Percentiles rank a stretch among this genome's conserved stretches.
These are phyloP conservation scores for Ramichloridium luteum DNA, from an alignment of 2,329 filamentous ascomycete genomes.

Conservation along the genomic window DNA sequence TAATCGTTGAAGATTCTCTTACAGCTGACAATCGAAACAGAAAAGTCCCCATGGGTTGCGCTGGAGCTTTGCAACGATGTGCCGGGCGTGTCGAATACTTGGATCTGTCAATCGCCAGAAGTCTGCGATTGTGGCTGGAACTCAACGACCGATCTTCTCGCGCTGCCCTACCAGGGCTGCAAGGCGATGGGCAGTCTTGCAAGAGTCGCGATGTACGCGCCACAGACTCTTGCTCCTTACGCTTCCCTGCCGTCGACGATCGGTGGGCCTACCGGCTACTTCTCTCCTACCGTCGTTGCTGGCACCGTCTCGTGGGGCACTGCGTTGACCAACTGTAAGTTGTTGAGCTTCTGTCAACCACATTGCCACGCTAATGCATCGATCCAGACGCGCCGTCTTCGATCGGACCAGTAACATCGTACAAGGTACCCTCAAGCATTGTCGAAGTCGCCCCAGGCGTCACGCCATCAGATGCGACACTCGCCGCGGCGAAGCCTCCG, in stretches of 20 bases:
- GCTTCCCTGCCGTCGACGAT: slow-evolving; percentile 17
- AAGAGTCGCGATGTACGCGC: slow-evolving; percentile 21
- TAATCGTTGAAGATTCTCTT: background rate
- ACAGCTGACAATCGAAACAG: slow-evolving; percentile 9
- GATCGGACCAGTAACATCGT: too few species aligned
- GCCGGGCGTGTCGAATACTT: slow-evolving; percentile 16
- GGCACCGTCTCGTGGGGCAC: slow-evolving; percentile 17
- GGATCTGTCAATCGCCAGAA: slow-evolving; percentile 22
- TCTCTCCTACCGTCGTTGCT: slow-evolving; percentile 12
- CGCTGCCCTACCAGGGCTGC: slow-evolving; percentile 16
- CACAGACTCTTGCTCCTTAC: slow-evolving; percentile 16
- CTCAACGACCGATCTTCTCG: slow-evolving; percentile 11
- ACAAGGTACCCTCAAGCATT: too few species aligned
- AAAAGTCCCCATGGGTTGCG: slow-evolving; percentile 19
- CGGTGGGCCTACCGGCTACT: slow-evolving; percentile 19
- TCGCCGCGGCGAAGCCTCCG: too few species aligned
- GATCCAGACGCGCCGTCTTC: too few species aligned
- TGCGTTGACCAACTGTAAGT: too few species aligned
- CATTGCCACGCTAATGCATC: too few species aligned
- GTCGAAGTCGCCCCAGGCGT: too few species aligned
- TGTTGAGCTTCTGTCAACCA: too few species aligned
- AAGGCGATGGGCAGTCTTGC: slow-evolving; percentile 21
- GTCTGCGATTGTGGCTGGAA: slow-evolving; percentile 21
- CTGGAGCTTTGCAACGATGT: slow-evolving; percentile 19
- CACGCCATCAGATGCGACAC: too few species aligned